A percentile compares a stretch with the other conserved stretches of the same genome.
Conservation (phyloP, 805 yeast genomes). For the Kuraishia hungarica region DNA sequence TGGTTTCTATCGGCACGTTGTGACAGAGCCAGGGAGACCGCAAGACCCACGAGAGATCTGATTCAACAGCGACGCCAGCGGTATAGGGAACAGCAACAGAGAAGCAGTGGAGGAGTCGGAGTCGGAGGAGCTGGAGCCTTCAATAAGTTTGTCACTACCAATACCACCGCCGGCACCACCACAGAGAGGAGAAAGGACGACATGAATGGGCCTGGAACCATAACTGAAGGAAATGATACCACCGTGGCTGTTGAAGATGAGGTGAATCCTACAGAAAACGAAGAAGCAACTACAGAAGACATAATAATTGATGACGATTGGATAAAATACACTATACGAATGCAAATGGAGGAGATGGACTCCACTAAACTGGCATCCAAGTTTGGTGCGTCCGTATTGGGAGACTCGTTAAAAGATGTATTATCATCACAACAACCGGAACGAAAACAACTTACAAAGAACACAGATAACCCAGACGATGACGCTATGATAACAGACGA, state of each 20-base stretch:
- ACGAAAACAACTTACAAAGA: neutral
- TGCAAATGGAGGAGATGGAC: conserved; percentile 16
- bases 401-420: neutral
- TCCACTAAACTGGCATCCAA: conserved; percentile 16
- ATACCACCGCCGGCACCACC: neutral
- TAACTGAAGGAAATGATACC: neutral
- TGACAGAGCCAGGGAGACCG: conserved; percentile 30
- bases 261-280: neutral
- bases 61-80: conserved; percentile 5
- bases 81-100: neutral
- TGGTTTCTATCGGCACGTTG: conserved; percentile 46
- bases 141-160: neutral
- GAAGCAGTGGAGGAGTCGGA: too few relatives aligned
- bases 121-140: too few relatives aligned
- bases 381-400: neutral
- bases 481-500: neutral
- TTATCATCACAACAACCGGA: conserved; percentile 5
- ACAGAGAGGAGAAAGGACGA: neutral
- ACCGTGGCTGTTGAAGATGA: conserved; percentile 5
- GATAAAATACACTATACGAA: conserved; percentile 21
- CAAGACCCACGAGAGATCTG: conserved; percentile 21
- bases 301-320: conserved; percentile 22
- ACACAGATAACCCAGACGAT: neutral
- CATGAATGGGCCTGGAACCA: neutral
- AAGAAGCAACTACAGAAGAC: neutral